Evolutionary conservation across 805 yeast species (phyloP).

Genomic region (Candida quercuum): DNA sequence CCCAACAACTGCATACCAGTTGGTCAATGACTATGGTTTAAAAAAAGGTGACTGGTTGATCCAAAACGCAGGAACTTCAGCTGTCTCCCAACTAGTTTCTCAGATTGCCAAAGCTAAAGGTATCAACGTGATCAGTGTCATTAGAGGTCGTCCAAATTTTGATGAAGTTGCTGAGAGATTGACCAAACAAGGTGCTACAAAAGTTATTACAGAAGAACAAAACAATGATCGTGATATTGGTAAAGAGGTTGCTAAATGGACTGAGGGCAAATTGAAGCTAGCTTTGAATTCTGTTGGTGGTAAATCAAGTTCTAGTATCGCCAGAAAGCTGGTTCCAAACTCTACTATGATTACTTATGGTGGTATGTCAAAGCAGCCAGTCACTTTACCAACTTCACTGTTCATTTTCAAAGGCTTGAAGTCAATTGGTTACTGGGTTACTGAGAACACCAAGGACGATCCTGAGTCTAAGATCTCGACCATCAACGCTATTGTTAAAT

Average conservation of each 20-base stretch:
- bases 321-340: slow-evolving; percentile 70
- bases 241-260: slow-evolving; percentile 50
- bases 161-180: slow-evolving; percentile 56
- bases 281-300: slow-evolving; percentile 97
- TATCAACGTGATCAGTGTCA: slow-evolving; percentile 77
- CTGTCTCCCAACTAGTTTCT: slow-evolving; percentile 87
- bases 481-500: slow-evolving; percentile 47
- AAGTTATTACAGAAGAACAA: slow-evolving; percentile 84
- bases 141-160: slow-evolving; percentile 79
- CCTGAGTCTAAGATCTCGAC: slow-evolving; percentile 56
- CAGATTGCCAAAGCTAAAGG: slow-evolving; percentile 82
- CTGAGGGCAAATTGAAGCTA: slow-evolving; percentile 52
- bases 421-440: slow-evolving; percentile 91
- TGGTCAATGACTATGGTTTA: slow-evolving; percentile 61
- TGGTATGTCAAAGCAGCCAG: slow-evolving; percentile 96
- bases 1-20: slow-evolving; percentile 87
- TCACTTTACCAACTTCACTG: slow-evolving; percentile 80
- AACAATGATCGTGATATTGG: slow-evolving; percentile 65
- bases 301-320: slow-evolving; percentile 70
- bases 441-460: slow-evolving; percentile 53
- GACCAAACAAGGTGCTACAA: slow-evolving; percentile 68
- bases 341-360: slow-evolving; percentile 90
- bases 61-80: slow-evolving; percentile 95
- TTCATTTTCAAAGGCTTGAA: slow-evolving; percentile 87
- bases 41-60: slow-evolving; percentile 73